Conservation (phyloP, 257 asterid genomes). For the Salvia hispanica region DNA sequence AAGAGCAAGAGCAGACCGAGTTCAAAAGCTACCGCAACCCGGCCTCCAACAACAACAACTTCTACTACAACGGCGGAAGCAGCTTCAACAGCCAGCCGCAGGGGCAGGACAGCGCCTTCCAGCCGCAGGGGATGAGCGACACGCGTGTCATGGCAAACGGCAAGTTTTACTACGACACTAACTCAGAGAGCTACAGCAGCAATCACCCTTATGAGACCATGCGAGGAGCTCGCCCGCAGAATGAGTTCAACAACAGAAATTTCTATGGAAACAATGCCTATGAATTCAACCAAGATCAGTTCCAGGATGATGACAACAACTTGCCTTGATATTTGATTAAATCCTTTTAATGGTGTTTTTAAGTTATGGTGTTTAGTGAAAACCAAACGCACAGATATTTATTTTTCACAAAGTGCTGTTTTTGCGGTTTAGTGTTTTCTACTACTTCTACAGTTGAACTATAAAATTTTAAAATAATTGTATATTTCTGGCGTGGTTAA, state of each 20-base stretch:
- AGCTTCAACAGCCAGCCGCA: slow-evolving; percentile 40
- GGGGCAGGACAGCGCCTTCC: slow-evolving; percentile 36
- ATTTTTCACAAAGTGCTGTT: slow-evolving; percentile 29
- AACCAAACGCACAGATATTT: slow-evolving; percentile 37
- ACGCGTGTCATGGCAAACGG: slow-evolving; percentile 73
- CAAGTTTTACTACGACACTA: slow-evolving; percentile 52
- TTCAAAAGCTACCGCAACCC: slow-evolving; percentile 30
- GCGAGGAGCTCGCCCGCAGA: slow-evolving; percentile 28
- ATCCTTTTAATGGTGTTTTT: slow-evolving; percentile 26
- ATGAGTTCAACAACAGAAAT: slow-evolving; percentile 36
- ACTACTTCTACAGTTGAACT: neutral
- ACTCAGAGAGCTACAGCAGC: slow-evolving; percentile 43
- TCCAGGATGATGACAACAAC: slow-evolving; percentile 45
- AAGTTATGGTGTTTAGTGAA: slow-evolving; percentile 36
- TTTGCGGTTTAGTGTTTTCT: slow-evolving; percentile 16
- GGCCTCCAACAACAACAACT: slow-evolving; percentile 23
- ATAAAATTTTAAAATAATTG: slow-evolving; percentile 39
- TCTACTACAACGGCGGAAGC: slow-evolving; percentile 34
- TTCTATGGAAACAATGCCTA: slow-evolving; percentile 32
- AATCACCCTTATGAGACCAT: slow-evolving; percentile 53
- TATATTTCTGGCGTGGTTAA: slow-evolving; percentile 37
- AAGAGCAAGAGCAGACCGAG: slow-evolving; percentile 25
- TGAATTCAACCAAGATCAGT: slow-evolving; percentile 35
- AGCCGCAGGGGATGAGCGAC: slow-evolving; percentile 86
- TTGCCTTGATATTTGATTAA: slow-evolving; percentile 54